Base-by-base conservation (phyloP, 108 stramenopile species). In the Poteriospumella lacustris region DNA sequence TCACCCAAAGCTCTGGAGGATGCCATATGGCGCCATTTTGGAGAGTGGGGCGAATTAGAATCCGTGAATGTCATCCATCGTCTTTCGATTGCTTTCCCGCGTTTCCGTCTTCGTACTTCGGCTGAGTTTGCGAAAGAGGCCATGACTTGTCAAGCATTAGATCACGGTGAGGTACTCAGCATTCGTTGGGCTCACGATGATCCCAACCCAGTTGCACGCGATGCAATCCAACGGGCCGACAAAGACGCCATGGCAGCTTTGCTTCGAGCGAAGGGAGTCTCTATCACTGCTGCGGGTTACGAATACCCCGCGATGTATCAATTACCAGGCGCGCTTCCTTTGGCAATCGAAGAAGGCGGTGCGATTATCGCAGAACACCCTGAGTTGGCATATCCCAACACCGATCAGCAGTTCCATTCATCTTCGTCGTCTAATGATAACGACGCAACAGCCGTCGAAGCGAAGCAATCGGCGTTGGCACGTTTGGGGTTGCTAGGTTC, bases 41-140 rank as follows among this genome's bases (percentile, higher is more conserved):
- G 78, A 0, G 86, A 84, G 83, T 86, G 80, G 80, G 86, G 86
- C 42, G 86, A 86, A 69, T 75, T 86, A 43, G 86, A 86, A 59
- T 19, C 59, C 60, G 69, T 86, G 62, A 86, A 86, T 58, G 39
- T 84, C 36, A 70, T 86, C 64, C 43, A 43, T 0, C 58, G 83
- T 5, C 67, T 79, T 2, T 47, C 58, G 34, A 84, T 82, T 47
- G 83, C 83, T 2, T 86, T 86, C 39, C 82, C 83, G 34, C 58
- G 86, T 19, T 78, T 15, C 40, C 19, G 64, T 19, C 19, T 68
- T 12, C 64, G 64, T 40, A 68, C 64, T 19, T 68, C 64, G 24
- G 64, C 64, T 19, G 86, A 86, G 43, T 86, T 86, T 78, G 83
- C 80, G 5, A 41, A 78, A 42, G 68, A 81, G 70, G 86, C 86